phyloP scores from a whole-genome alignment of 169 alveolate species.

The Plasmodium knowlesi region DNA sequence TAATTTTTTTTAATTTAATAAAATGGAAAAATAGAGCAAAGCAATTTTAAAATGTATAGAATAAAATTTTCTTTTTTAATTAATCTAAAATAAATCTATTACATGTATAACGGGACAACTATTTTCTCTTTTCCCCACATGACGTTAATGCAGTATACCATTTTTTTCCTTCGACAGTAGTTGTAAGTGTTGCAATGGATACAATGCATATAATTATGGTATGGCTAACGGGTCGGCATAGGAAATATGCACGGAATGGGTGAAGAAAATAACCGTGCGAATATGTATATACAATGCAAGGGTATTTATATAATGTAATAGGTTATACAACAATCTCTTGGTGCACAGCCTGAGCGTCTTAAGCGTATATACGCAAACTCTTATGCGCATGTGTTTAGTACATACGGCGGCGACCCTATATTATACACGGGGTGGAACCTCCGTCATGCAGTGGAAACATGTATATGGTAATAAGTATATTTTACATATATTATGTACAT shows the following conservation, averaged over 20 bases:
- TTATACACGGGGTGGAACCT: background rate
- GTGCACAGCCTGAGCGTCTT: background rate
- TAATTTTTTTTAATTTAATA: background rate
- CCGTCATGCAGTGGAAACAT: background rate
- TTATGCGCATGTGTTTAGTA: background rate
- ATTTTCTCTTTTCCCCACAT: background rate
- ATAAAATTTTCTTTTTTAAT: background rate
- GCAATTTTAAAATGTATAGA: background rate
- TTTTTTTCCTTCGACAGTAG: background rate
- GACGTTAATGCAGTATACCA: background rate
- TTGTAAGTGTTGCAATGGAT: background rate
- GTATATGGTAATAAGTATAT: background rate
- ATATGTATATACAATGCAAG: background rate
- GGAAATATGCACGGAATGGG: background rate
- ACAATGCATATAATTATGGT: background rate
- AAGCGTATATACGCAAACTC: background rate
- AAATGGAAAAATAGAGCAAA: background rate
- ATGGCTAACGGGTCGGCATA: background rate
- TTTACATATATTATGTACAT: too few relatives aligned
- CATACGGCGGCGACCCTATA: background rate
- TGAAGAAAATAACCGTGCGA: background rate
- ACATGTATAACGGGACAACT: background rate
- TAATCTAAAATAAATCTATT: slow-evolving; percentile 1
- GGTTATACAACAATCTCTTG: background rate
- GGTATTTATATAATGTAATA: background rate